phyloP scores from a whole-genome alignment of 257 asterid genomes.

The Lycium ferocissimum region DNA sequence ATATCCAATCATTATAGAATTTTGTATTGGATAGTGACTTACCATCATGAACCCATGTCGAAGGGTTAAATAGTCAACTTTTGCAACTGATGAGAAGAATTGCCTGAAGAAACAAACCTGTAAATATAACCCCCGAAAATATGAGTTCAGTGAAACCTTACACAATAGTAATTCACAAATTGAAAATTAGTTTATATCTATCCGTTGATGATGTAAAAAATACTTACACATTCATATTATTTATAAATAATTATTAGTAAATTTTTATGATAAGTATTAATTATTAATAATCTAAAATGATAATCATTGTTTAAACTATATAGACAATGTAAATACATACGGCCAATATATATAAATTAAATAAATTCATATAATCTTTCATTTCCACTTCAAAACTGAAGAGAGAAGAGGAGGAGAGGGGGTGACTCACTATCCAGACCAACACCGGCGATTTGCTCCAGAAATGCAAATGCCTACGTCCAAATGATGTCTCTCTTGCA shows the following conservation, averaged over 20 bases:
- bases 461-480: conserved; percentile 42
- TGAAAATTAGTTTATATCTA: neutral
- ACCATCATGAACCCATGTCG: conserved; percentile 43
- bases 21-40: neutral
- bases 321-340: no score
- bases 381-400: neutral
- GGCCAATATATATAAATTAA: no score
- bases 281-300: no score
- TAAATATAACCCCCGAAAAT: neutral
- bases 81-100: conserved; percentile 39
- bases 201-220: no score
- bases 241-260: no score
- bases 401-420: neutral
- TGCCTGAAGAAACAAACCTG: conserved; percentile 43
- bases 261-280: no score
- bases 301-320: no score
- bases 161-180: neutral
- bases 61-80: conserved; percentile 40
- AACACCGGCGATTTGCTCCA: conserved; percentile 41
- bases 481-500: conserved; percentile 46
- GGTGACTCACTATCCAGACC: conserved; percentile 41
- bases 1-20: neutral
- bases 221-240: no score
- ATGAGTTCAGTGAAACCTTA: neutral
- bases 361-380: no score